Evolutionary conservation across 441 rosid species (phyloP), one percentile per base, ranked within the genome.

Genomic region (Populus hybrid): DNA sequence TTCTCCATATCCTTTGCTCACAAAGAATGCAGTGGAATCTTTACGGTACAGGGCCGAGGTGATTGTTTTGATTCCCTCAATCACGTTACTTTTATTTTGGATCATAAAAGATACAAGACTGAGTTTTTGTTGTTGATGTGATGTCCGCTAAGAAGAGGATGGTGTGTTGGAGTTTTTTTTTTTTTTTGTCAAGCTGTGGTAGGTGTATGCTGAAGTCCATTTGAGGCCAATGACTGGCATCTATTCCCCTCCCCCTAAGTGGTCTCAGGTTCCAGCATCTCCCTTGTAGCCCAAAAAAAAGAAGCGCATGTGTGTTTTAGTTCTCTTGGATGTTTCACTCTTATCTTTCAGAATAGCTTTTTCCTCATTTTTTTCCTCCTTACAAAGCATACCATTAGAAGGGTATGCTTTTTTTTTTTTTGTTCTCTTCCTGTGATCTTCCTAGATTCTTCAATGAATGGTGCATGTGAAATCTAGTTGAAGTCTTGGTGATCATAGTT

Each of bases 41-140:
- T 82, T 94, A 69, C 89, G 99, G 74, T 94, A 94, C 78, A 87
- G 99, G 78, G 97, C 98, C 77, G 99, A 94, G 97, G 98, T 94
- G 73, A 84, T 82, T 78, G 2, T 70, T 68, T 64, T 35, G 11
- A 23, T 12, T 68, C 28, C 40, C 8, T n/a, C 11, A 23, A 26
- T 71, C 38, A 28, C 23, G 1, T 23, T 28, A 1, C 38, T 26
- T 21, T 2, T 71, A 12, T n/a, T 69, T 9, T 12, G 56, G 56
- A 45, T 45, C 3, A 14, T 4, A 45, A 12, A 45, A 45, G 53
- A 45, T 12, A 45, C 56, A 45, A 45, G 16, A 45, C 6, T 14
- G 18, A 45, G 56, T 45, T 45, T 8, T 45, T 0, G 18, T 12
- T 45, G 18, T 45, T 45, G 20, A 4, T 45, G 56, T 45, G 56